Percentiles rank a stretch among this genome's conserved stretches.
These are phyloP conservation scores for Helotiales sp. DNA, from an alignment of 2,329 filamentous ascomycete species.

Conservation along the genomic window DNA sequence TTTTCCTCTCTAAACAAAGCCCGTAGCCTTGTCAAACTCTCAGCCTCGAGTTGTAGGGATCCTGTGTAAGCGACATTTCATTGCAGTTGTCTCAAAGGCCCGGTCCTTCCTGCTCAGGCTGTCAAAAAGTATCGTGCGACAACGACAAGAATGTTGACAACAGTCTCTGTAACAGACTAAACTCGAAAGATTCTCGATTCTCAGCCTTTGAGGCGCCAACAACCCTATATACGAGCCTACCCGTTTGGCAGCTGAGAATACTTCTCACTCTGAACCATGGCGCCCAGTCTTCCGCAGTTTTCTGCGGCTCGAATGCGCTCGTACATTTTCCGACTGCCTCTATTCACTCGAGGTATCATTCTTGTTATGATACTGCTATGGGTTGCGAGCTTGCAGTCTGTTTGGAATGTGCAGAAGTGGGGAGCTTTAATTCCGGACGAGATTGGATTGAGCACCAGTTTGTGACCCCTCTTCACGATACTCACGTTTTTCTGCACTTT, in stretches of 20 bases:
- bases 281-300: constrained; percentile 53
- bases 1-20: too few species aligned
- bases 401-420: constrained; percentile 78
- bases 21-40: constrained; percentile 15
- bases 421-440: constrained; percentile 79
- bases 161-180: constrained; percentile 12
- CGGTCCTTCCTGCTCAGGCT: background rate
- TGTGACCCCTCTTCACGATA: constrained; percentile 43
- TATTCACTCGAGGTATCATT: constrained; percentile 79
- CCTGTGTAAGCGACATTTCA: constrained; percentile 8
- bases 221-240: background rate
- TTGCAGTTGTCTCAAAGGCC: background rate
- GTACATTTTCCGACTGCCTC: constrained; percentile 82
- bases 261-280: constrained; percentile 29
- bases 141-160: constrained; percentile 19
- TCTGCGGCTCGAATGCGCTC: constrained; percentile 76
- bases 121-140: constrained; percentile 13
- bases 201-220: background rate
- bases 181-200: background rate
- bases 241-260: background rate
- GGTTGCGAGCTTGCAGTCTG: constrained; percentile 68
- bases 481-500: background rate
- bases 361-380: constrained; percentile 71
- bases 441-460: constrained; percentile 73
- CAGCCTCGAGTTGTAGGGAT: too few species aligned